Base-by-base conservation (phyloP, 2,329 filamentous ascomycete genomes). In the Juglanconis sp. region DNA sequence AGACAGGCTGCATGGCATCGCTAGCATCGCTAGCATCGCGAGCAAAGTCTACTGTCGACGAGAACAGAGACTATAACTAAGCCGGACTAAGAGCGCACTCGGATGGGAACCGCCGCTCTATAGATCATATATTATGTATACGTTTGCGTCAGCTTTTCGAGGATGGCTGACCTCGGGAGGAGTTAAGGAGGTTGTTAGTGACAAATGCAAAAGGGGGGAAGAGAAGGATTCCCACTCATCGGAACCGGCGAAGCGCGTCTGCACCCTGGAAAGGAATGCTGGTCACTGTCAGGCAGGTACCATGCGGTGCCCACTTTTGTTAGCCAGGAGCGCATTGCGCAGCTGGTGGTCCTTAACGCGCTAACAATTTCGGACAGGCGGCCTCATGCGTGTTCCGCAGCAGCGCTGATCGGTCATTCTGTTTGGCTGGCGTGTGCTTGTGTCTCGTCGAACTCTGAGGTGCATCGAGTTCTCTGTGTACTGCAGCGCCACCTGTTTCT, bases 401-500 rank as follows among this genome's bases (percentile, higher is more conserved):
- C 38, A 13, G 38, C 38, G 38, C 38, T 42, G 38, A 42, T 42
- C 38, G 11, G 38, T 15, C 10, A 4, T 42, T 10, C 38, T 42
- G 38, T 42, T 42, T 42, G 38, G 38, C 38, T 42, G 38, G 4
- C 10, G 38, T 15, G 38, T 42, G 38, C n/a, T 42, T 15, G 6
- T 42, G 38, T 24, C 17, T 24, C 17, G 17, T 24, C 17, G 17
- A 24, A 24, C 17, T 24, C 17, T 24, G 17, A 24, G 17, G 17
- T 24, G 17, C 17, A 24, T 24, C 17, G 17, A 24, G 17, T 24
- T 24, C 17, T 24, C 17, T 24, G 17, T 42, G 38, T 42, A 42
- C 38, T 42, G 44, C 44, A 51, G 49, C 44, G 54, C 46, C 54
- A 49, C 54, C 54, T 57, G 54, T 48, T 52, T 13, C 55, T 57